Percentiles rank a stretch among this genome's conserved stretches.
Conservation (phyloP, 169 alveolate species). For the Plasmodium inui region DNA sequence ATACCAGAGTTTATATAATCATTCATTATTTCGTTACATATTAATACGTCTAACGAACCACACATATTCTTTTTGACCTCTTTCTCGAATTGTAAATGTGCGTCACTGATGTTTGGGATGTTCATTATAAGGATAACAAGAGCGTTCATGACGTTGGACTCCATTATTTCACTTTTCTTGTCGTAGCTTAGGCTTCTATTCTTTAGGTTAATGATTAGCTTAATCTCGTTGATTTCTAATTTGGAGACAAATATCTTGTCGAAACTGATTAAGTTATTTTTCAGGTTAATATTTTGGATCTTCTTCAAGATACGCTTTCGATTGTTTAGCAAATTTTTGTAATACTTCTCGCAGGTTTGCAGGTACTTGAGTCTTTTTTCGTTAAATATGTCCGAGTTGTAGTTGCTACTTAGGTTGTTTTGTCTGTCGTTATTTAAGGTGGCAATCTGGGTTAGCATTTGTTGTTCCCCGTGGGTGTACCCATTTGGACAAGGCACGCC, state of each 20-base stretch:
- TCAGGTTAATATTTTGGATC: constrained; percentile 58
- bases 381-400: not conserved
- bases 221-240: constrained; percentile 62
- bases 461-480: not conserved
- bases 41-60: constrained; percentile 60
- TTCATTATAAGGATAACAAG: constrained; percentile 56
- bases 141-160: constrained; percentile 69
- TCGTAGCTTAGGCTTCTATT: constrained; percentile 70
- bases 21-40: constrained; percentile 73
- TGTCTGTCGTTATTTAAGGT: not conserved
- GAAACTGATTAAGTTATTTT: constrained; percentile 62
- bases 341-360: constrained; percentile 43
- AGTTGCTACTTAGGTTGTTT: not conserved
- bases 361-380: constrained; percentile 51
- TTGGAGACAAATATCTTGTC: constrained; percentile 68
- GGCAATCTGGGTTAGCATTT: not conserved
- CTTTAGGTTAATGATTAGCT: constrained; percentile 63
- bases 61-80: constrained; percentile 64
- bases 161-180: constrained; percentile 75
- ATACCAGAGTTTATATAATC: constrained; percentile 82
- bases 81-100: constrained; percentile 74
- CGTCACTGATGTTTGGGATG: constrained; percentile 70
- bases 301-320: constrained; percentile 36
- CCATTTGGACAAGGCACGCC: not conserved
- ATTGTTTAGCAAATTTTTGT: constrained; percentile 21